phyloP scores from a whole-genome alignment of 1,284 basidiomycete genomes.

The Irpex sp. region DNA sequence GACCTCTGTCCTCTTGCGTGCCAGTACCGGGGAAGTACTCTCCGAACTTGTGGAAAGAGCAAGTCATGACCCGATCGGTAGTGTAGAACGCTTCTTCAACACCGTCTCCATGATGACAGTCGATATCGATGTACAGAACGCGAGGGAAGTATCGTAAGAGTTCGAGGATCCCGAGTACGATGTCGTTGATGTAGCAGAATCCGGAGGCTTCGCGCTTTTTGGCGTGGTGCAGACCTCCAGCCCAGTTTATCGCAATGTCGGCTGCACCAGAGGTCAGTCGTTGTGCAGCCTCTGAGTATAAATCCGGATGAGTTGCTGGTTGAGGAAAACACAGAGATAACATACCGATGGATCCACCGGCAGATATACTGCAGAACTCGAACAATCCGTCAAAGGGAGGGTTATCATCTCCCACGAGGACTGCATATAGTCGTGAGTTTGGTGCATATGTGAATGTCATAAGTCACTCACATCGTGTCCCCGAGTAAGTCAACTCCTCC shows the following conservation, averaged over 20 bases:
- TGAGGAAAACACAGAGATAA: neutral
- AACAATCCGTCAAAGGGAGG: slow-evolving; percentile 96
- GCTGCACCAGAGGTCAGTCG: slow-evolving; percentile 78
- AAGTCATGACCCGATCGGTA: slow-evolving; percentile 95
- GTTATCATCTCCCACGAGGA: slow-evolving; percentile 89
- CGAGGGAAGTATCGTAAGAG: slow-evolving; percentile 79
- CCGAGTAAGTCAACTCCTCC: slow-evolving; percentile 81
- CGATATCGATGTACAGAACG: slow-evolving; percentile 97
- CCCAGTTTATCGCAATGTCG: slow-evolving; percentile 97
- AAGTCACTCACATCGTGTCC: slow-evolving; percentile 69
- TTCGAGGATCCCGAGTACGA: slow-evolving; percentile 88
- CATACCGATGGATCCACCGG: slow-evolving; percentile 87
- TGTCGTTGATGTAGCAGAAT: slow-evolving; percentile 98
- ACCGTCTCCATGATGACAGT: slow-evolving; percentile 97
- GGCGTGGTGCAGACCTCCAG: slow-evolving; percentile 95
- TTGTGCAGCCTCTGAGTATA: slow-evolving; percentile 69
- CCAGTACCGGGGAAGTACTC: slow-evolving; percentile 98
- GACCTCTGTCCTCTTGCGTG: slow-evolving; percentile 82
- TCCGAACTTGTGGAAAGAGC: slow-evolving; percentile 94
- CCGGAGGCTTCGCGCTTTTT: slow-evolving; percentile 96
- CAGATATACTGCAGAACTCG: slow-evolving; percentile 96
- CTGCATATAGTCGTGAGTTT: neutral
- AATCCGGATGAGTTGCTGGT: neutral
- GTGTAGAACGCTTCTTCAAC: slow-evolving; percentile 99
- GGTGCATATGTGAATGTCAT: neutral